A percentile compares a stretch with the other conserved stretches of the same genome.
phyloP scores from a whole-genome alignment of 1,139 yeast species.

The Blastobotrys raffinosifermentans region DNA sequence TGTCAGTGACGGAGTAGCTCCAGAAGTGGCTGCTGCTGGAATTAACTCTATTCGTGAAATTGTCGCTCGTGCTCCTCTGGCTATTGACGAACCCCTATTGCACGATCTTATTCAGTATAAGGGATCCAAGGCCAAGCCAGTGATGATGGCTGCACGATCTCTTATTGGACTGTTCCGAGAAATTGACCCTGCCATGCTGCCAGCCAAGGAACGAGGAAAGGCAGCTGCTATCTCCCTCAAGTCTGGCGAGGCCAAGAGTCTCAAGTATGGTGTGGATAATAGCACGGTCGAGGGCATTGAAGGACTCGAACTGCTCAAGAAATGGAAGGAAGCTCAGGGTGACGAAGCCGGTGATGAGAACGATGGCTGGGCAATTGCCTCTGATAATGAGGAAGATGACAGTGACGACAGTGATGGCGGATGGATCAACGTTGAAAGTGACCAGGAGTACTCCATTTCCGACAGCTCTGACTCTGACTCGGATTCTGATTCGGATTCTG shows the following conservation, averaged over 20 bases:
- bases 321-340: slow-evolving; percentile 75
- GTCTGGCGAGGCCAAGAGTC: slow-evolving; percentile 35
- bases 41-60: slow-evolving; percentile 91
- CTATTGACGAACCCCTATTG: slow-evolving; percentile 77
- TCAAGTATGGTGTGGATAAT: slow-evolving; percentile 55
- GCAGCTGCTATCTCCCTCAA: slow-evolving; percentile 75
- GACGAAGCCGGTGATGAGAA: slow-evolving; percentile 40
- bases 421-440: slow-evolving; percentile 53
- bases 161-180: slow-evolving; percentile 82
- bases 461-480: slow-evolving; percentile 33
- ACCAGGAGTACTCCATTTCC: slow-evolving; percentile 46
- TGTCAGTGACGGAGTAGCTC: slow-evolving; percentile 96
- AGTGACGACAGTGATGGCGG: slow-evolving; percentile 46
- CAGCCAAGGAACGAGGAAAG: slow-evolving; percentile 88
- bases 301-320: slow-evolving; percentile 81
- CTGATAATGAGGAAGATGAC: slow-evolving; percentile 55
- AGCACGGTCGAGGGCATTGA: slow-evolving; percentile 51
- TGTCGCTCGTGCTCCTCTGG: slow-evolving; percentile 85
- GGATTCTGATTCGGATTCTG: slow-evolving; percentile 30
- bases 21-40: slow-evolving; percentile 98
- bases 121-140: slow-evolving; percentile 90
- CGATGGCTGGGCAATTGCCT: slow-evolving; percentile 44
- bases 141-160: slow-evolving; percentile 91
- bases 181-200: slow-evolving; percentile 92
- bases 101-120: slow-evolving; percentile 88